Evolutionary conservation across 495 filamentous ascomycete species (phyloP), one percentile per base, ranked within the genome.

Genomic region (Trichoderma reesei): DNA sequence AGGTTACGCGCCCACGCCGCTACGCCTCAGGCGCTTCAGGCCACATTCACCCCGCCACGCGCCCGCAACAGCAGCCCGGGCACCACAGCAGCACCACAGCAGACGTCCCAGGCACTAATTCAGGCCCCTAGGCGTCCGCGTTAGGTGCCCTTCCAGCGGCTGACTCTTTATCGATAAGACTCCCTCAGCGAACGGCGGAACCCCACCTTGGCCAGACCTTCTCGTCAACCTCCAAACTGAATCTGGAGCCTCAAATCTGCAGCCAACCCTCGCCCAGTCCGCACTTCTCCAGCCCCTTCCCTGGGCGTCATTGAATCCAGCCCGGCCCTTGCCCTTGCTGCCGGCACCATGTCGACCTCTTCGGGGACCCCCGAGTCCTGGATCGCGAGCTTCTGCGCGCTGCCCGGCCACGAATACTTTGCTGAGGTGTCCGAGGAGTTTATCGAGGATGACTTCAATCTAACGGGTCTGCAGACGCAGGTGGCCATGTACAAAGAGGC

Each of bases 401-500:
- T 98, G 41, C 83, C 96, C 65, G 94, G 94, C 63, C 94, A 98
- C 73, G 94, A 98, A 73, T 98, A 98, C 76, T 98, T 98, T 73
- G 95, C 95, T 61, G 94, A 98, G 75, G 92, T 98, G 48, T 92
- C 90, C 26, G 94, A 98, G 76, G 94, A 98, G 66, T 98, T 98
- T 72, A 98, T 98, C 69, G 94, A 98, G 75, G 94, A 98, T 85
- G 94, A 98, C 73, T 98, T 98, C 79, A 98, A 98, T 77, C 81
- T 98, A 63, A 98, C 94, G 4, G 94, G 94, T 31, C 82, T 98
- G 66, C 90, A 96, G 76, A 89, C 85, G 41, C 92, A 97, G 77
- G 94, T 98, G 61, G 90, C 92, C 63, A 97, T 96, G 92, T 98
- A 98, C 73, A 98, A 98, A 74, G 94, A 98, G 78, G 94, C 94